A percentile compares a stretch with the other conserved stretches of the same genome.
Conservation (phyloP, 164 flowering plant species). For the Vitis rupestris region DNA sequence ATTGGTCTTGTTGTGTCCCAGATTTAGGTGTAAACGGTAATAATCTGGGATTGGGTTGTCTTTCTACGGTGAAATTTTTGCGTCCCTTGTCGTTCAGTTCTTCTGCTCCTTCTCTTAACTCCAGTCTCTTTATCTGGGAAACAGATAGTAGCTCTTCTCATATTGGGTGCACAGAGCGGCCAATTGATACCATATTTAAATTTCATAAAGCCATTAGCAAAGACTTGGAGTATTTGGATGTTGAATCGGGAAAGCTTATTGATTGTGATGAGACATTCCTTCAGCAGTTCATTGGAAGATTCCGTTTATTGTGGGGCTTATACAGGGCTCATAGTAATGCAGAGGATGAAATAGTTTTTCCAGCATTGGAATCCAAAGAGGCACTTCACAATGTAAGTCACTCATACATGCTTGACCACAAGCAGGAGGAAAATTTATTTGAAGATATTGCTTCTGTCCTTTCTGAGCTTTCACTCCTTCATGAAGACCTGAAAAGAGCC, state of each 20-base stretch:
- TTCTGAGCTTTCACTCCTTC: slow-evolving; percentile 62
- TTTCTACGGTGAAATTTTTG: slow-evolving; percentile 62
- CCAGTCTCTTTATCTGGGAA: slow-evolving; percentile 94
- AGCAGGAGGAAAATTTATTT: slow-evolving; percentile 89
- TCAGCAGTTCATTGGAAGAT: slow-evolving; percentile 87
- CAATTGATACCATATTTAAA: slow-evolving; percentile 90
- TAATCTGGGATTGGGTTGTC: slow-evolving; percentile 64
- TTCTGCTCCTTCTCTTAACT: slow-evolving; percentile 79
- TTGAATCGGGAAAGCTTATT: slow-evolving; percentile 87
- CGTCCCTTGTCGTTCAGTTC: slow-evolving; percentile 70
- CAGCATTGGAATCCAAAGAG: slow-evolving; percentile 95
- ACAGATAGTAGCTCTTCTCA: slow-evolving; percentile 49
- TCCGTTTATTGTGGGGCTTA: slow-evolving; percentile 88
- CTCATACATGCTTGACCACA: slow-evolving; percentile 92
- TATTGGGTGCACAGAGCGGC: slow-evolving; percentile 48
- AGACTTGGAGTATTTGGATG: slow-evolving; percentile 94
- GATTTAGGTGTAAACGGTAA: slow-evolving; percentile 74
- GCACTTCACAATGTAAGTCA: slow-evolving; percentile 98
- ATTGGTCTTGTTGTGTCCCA: slow-evolving; percentile 83
- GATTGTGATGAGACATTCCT: slow-evolving; percentile 69
- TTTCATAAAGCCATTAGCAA: slow-evolving; percentile 95
- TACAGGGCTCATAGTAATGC: slow-evolving; percentile 98
- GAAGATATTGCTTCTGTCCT: slow-evolving; percentile 81
- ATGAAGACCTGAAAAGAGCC: slow-evolving; percentile 40
- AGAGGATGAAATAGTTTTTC: slow-evolving; percentile 98